A percentile compares a stretch with the other conserved stretches of the same genome.
Evolutionary conservation across 2,329 filamentous ascomycete species (phyloP).

Genomic region (Colletotrichum liaoningense): DNA sequence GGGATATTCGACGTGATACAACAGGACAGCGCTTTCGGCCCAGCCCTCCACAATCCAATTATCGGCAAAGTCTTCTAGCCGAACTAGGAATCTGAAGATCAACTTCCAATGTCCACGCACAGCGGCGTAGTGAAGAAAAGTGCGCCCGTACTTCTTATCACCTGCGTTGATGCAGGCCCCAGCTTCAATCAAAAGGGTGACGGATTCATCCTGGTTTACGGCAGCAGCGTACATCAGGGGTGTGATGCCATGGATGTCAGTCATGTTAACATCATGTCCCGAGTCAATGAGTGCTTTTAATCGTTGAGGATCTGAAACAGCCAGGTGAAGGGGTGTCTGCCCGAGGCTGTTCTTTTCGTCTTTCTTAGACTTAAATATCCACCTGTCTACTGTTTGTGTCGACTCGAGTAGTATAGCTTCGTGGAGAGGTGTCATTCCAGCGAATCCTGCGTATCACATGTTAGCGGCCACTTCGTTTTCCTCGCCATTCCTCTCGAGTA

Average conservation of each 20-base stretch:
- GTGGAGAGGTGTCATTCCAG: slow-evolving; percentile 1
- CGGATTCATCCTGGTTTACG: accelerated
- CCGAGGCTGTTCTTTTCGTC: neutral
- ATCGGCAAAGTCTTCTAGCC: accelerated
- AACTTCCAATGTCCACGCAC: neutral
- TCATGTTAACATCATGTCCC: neutral
- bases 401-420: neutral
- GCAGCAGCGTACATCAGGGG: slow-evolving; percentile 19
- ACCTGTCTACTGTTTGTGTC: accelerated
- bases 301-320: neutral
- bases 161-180: accelerated
- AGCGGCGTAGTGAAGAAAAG: neutral
- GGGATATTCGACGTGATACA: neutral
- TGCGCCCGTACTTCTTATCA: neutral
- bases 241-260: slow-evolving; percentile 2
- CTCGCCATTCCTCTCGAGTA: neutral
- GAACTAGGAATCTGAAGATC: neutral
- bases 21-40: neutral
- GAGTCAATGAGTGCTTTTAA: neutral
- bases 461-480: neutral
- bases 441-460: neutral
- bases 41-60: neutral
- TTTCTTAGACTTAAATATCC: accelerated
- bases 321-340: slow-evolving; percentile 6
- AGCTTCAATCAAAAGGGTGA: neutral